Conservation (phyloP, 163 green algal genomes). For the Prototheca wickerhamii region DNA sequence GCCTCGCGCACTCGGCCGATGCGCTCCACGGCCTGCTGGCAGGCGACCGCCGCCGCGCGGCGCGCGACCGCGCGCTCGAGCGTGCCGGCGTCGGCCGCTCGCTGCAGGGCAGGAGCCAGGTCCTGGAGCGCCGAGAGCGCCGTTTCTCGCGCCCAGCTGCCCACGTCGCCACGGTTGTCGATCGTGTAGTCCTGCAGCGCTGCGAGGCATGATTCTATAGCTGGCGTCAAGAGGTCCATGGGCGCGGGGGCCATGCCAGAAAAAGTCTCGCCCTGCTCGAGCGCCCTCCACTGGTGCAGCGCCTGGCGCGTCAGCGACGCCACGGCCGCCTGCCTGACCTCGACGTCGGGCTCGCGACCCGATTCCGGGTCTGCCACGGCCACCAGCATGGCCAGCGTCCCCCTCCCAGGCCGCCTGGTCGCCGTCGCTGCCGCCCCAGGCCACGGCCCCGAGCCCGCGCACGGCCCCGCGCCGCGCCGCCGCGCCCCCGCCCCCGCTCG, state of each 20-base stretch:
- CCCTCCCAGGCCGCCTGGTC: too few species aligned
- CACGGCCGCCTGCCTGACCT: background rate
- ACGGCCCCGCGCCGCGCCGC: slow-evolving; percentile 52
- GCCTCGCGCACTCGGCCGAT: slow-evolving; percentile 62
- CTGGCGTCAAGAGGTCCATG: background rate
- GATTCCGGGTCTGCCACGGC: background rate
- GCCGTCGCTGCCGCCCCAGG: slow-evolving; percentile 11
- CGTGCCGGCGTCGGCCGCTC: too few species aligned
- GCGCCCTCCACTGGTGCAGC: background rate
- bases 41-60: background rate
- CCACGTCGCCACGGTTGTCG: slow-evolving; percentile 90
- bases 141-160: slow-evolving; percentile 81
- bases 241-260: too few species aligned
- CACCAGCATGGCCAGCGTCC: background rate
- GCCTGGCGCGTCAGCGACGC: background rate
- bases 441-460: slow-evolving; percentile 62
- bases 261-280: background rate
- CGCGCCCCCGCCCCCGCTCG: slow-evolving; percentile 1
- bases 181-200: slow-evolving; percentile 80
- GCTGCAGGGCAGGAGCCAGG: slow-evolving; percentile 23
- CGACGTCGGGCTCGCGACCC: background rate
- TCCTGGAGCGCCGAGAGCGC: slow-evolving; percentile 50
- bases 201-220: slow-evolving; percentile 34
- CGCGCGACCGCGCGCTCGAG: background rate
- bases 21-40: slow-evolving; percentile 72